phyloP scores from a whole-genome alignment of 1,284 basidiomycete species.

The Dichomitus squalens region DNA sequence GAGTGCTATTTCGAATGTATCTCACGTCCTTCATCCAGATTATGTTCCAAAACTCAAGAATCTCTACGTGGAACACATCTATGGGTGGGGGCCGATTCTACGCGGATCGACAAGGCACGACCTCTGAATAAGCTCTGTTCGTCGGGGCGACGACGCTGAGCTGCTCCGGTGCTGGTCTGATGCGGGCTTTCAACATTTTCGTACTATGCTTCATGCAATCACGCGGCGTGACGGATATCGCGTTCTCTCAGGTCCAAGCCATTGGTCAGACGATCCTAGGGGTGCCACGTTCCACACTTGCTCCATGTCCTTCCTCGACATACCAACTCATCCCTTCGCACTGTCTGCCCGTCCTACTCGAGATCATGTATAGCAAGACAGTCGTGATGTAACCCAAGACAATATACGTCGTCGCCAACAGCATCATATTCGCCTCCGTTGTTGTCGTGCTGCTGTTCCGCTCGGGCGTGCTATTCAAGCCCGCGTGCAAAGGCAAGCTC shows the following conservation, averaged over 20 bases:
- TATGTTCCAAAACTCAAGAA: slow-evolving; percentile 61
- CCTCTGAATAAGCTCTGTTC: slow-evolving; percentile 36
- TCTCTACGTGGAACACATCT: slow-evolving; percentile 58
- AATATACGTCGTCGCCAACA: slow-evolving; percentile 60
- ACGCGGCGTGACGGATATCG: slow-evolving; percentile 41
- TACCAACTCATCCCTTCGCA: neutral
- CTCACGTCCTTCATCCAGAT: slow-evolving; percentile 39
- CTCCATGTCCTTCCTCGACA: slow-evolving; percentile 4
- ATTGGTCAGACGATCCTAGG: slow-evolving; percentile 69
- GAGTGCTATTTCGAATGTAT: no score
- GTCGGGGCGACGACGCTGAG: slow-evolving; percentile 53
- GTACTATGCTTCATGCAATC: slow-evolving; percentile 68
- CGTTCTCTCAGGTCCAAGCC: slow-evolving; percentile 67
- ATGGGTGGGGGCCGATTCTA: slow-evolving; percentile 64
- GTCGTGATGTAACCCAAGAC: slow-evolving; percentile 67
- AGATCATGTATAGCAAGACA: slow-evolving; percentile 64
- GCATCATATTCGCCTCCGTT: slow-evolving; percentile 51
- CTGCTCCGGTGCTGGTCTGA: slow-evolving; percentile 54
- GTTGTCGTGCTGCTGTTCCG: slow-evolving; percentile 52
- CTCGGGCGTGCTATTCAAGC: slow-evolving; percentile 36
- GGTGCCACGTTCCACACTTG: slow-evolving; percentile 44
- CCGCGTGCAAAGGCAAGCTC: slow-evolving; percentile 7
- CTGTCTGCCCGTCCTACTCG: slow-evolving; percentile 63
- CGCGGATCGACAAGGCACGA: slow-evolving; percentile 63
- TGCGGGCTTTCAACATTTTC: slow-evolving; percentile 70